Evolutionary conservation across 345 rosid species (phyloP).

Genomic region (Brassica juncea): DNA sequence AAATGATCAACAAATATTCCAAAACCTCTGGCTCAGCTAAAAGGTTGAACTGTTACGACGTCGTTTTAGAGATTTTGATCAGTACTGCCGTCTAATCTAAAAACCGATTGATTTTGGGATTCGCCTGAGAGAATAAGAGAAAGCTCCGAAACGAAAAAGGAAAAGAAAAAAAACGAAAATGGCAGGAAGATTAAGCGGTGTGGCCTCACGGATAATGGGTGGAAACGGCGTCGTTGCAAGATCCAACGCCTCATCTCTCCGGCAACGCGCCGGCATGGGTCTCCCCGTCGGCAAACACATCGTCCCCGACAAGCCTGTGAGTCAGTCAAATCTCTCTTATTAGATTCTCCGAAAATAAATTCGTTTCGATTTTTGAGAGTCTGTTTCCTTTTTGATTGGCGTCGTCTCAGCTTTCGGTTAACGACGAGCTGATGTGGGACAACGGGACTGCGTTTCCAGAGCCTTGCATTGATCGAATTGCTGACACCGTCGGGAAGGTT

Average conservation of each 20-base stretch:
- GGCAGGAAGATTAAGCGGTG: conserved; percentile 83
- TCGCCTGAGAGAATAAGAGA: conserved; percentile 7
- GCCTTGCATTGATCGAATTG: conserved; percentile 96
- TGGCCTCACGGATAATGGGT: conserved; percentile 78
- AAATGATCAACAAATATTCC: too few species aligned
- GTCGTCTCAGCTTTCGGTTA: conserved; percentile 62
- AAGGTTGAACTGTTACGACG: neutral
- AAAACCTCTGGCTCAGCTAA: neutral
- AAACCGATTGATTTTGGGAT: conserved; percentile 9
- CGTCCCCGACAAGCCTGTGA: conserved; percentile 45
- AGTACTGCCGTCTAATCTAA: neutral
- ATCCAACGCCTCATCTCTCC: conserved; percentile 75
- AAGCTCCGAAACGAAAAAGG: conserved; percentile 7
- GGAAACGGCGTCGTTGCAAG: conserved; percentile 82
- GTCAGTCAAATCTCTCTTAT: neutral
- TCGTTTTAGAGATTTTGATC: neutral
- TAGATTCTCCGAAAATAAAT: neutral
- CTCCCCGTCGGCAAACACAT: conserved; percentile 92
- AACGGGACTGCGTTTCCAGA: conserved; percentile 92
- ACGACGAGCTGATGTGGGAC: conserved; percentile 94
- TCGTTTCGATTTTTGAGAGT: conserved; percentile 11
- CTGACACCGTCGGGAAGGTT: conserved; percentile 97
- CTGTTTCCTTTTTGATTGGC: neutral
- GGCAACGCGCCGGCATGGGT: conserved; percentile 93
- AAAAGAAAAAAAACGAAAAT: conserved; percentile 34